A percentile compares a stretch with the other conserved stretches of the same genome.
Conservation (phyloP, 2,329 filamentous ascomycete genomes). For the Fusarium piperis region DNA sequence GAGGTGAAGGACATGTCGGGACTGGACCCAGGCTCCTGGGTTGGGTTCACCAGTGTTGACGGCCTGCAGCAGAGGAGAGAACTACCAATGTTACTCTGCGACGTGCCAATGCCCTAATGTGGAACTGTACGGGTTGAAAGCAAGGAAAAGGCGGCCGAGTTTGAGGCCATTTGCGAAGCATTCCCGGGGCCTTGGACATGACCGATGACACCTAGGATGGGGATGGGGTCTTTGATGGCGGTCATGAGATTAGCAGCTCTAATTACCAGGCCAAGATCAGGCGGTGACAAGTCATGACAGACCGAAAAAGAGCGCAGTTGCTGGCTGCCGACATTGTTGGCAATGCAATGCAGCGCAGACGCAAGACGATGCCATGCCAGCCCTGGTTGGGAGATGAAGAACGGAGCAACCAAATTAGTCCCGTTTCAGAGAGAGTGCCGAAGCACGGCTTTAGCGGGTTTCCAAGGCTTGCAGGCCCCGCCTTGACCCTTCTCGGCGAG, state of each 20-base stretch:
- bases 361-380: neutral
- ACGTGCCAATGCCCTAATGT: conserved; percentile 33
- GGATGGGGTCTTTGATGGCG: neutral
- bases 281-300: neutral
- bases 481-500: conserved; percentile 1
- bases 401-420: conserved; percentile 35
- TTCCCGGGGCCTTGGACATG: neutral
- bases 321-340: neutral
- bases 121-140: conserved; percentile 14
- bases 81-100: conserved; percentile 29
- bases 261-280: conserved; percentile 1
- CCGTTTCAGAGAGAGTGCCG: conserved; percentile 39
- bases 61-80: conserved; percentile 7
- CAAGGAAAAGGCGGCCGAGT: conserved; percentile 4
- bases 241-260: neutral
- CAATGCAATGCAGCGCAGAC: neutral
- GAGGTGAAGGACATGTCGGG: neutral
- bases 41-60: conserved; percentile 3
- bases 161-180: neutral
- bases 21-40: conserved; percentile 12
- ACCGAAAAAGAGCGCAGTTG: neutral
- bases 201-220: neutral
- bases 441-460: conserved; percentile 18
- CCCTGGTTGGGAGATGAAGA: conserved; percentile 38
- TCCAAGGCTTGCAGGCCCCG: conserved; percentile 10